phyloP scores from a whole-genome alignment of 495 filamentous ascomycete species.

The Hypomontagnella monticulosa region DNA sequence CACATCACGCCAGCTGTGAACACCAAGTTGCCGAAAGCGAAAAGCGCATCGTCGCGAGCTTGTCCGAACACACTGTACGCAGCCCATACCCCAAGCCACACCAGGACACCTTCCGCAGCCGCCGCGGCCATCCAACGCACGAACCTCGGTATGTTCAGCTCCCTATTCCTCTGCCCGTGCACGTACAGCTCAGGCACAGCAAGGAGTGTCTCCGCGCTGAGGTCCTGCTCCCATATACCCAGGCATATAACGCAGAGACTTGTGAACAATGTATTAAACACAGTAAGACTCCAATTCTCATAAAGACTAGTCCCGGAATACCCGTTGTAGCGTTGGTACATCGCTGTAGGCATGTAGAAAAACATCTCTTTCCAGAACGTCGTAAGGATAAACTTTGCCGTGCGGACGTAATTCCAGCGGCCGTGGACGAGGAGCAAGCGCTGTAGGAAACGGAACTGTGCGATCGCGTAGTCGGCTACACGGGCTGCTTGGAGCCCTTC shows the following conservation, averaged over 20 bases:
- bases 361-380: conserved; percentile 86
- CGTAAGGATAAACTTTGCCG: conserved; percentile 85
- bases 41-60: conserved; percentile 65
- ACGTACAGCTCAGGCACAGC: conserved; percentile 90
- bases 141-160: conserved; percentile 80
- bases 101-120: conserved; percentile 74
- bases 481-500: conserved; percentile 91
- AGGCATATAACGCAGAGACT: conserved; percentile 87
- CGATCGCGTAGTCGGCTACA: conserved; percentile 90
- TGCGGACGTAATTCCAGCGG: conserved; percentile 92
- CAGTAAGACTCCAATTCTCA: conserved; percentile 83
- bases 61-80: conserved; percentile 64
- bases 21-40: conserved; percentile 77
- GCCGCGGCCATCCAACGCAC: conserved; percentile 83
- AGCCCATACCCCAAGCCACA: conserved; percentile 77
- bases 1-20: conserved; percentile 76
- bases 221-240: conserved; percentile 88
- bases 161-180: conserved; percentile 77
- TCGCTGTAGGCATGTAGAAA: conserved; percentile 89
- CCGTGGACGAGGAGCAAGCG: conserved; percentile 92
- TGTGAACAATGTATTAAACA: conserved; percentile 94
- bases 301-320: conserved; percentile 91
- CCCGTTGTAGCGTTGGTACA: conserved; percentile 85
- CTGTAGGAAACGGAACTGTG: conserved; percentile 87
- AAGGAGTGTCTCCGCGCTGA: conserved; percentile 79